Base-by-base conservation (phyloP, 2,329 filamentous ascomycete species). In the Lecanicillium sp. region DNA sequence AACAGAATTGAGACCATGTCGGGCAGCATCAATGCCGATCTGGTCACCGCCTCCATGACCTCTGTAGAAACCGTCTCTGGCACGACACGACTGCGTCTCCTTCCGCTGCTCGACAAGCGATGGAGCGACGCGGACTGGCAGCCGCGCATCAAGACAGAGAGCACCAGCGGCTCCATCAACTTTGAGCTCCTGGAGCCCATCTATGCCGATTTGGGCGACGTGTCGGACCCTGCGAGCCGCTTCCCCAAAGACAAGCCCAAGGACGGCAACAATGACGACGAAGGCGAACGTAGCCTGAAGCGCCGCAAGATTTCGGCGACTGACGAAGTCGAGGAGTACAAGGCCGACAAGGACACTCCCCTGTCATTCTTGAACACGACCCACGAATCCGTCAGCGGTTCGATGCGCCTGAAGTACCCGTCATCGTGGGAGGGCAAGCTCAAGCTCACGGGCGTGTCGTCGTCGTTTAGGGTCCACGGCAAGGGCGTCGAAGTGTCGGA, bases 401-500 rank as follows among this genome's bases (percentile, higher is more conserved):
- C 49, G 22, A 47, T 74, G 34, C 49, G 47, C 12, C 54, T 76
- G 17, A 44, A 36, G 13, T 75, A 73, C 46, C 72, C 74, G 1
- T 49, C 48, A 17, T 56, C 62, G 3, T 77, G 73, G 74, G 65
- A 68, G 45, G 74, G 74, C 12, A 45, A 46, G 15, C 52, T 75
- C 25, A 44, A 44, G 9, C 61, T 66, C 11, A 40, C 59, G 42
- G 60, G 62, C 14, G 53, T 67, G 13, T 62, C 62, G 17, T 71
- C 71, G 3, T 45, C 40, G 9, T 53, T 74, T 20, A 38, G 42
- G 2, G 54, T 67, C 7, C 44, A 37, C 15, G 73, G 73, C 12
- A 57, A 64, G 29, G 70, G 59, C 13, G 58, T 77, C 11, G 45
- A 55, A 37, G 47, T 71, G 3, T 52, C 31, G 5, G 27, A 19